Percentiles rank a stretch among this genome's conserved stretches.
Evolutionary conservation across 1,284 basidiomycete genomes (phyloP).

Genomic region (Violaceomyces palustris): DNA sequence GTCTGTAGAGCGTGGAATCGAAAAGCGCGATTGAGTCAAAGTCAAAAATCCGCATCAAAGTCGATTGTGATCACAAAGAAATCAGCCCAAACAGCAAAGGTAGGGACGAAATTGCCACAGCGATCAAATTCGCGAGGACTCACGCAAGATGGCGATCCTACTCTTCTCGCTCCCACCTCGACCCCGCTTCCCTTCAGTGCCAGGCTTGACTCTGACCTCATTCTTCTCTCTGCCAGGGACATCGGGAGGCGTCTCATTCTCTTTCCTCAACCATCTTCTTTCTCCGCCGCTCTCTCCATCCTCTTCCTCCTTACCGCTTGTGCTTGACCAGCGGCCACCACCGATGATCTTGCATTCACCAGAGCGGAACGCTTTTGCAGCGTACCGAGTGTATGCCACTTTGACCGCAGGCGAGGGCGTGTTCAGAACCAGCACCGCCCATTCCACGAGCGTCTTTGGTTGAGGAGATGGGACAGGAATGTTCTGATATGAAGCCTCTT

Average conservation of each 20-base stretch:
- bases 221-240: slow-evolving; percentile 61
- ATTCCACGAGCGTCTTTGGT: slow-evolving; percentile 63
- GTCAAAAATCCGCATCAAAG: too few relatives aligned
- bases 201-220: slow-evolving; percentile 62
- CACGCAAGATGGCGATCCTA: slow-evolving; percentile 65
- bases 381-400: slow-evolving; percentile 66
- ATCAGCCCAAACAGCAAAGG: too few relatives aligned
- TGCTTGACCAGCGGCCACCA: slow-evolving; percentile 40
- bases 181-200: slow-evolving; percentile 61
- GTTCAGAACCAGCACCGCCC: slow-evolving; percentile 70
- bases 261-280: slow-evolving; percentile 20
- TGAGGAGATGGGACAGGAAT: too few relatives aligned
- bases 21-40: neutral
- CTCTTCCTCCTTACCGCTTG: too few relatives aligned
- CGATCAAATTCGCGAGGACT: too few relatives aligned
- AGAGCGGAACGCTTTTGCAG: slow-evolving; percentile 66
- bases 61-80: too few relatives aligned
- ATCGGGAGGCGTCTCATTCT: slow-evolving; percentile 59
- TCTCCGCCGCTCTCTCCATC: slow-evolving; percentile 1
- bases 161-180: slow-evolving; percentile 61
- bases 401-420: slow-evolving; percentile 68
- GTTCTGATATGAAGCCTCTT: too few relatives aligned
- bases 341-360: slow-evolving; percentile 67
- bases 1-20: slow-evolving; percentile 50
- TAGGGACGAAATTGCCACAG: too few relatives aligned